Conservation (phyloP, 495 filamentous ascomycete genomes). For the Neurospora hispaniola region DNA sequence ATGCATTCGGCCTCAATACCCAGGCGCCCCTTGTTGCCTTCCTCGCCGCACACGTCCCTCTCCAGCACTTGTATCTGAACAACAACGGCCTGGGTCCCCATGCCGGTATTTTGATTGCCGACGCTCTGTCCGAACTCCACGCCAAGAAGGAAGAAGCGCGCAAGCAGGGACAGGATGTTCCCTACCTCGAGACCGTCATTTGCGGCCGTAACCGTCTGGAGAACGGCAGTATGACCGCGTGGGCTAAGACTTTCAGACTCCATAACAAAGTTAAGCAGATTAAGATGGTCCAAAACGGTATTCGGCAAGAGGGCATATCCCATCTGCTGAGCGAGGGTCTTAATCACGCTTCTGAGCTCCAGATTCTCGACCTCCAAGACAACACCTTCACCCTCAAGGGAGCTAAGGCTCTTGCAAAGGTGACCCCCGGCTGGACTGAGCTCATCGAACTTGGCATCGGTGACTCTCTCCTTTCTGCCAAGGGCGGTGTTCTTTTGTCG, state of each 20-base stretch:
- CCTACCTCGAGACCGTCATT: conserved; percentile 82
- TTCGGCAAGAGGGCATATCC: conserved; percentile 83
- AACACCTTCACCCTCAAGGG: conserved; percentile 88
- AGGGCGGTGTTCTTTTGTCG: conserved; percentile 65
- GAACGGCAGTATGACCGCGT: conserved; percentile 89
- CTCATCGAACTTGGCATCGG: conserved; percentile 79
- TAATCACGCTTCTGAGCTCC: conserved; percentile 48
- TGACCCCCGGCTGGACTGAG: conserved; percentile 60
- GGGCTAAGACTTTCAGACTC: conserved; percentile 75
- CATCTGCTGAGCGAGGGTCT: conserved; percentile 68
- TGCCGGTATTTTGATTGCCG: conserved; percentile 76
- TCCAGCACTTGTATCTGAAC: conserved; percentile 87
- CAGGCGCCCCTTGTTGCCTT: conserved; percentile 76
- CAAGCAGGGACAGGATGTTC: conserved; percentile 53
- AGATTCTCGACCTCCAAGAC: conserved; percentile 84
- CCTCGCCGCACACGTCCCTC: conserved; percentile 70
- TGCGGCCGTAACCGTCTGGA: conserved; percentile 94
- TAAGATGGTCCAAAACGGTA: conserved; percentile 98
- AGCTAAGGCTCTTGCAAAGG: conserved; percentile 65
- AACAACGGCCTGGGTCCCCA: conserved; percentile 96
- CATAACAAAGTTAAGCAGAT: conserved; percentile 71
- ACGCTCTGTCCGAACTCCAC: conserved; percentile 66
- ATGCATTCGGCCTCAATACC: conserved; percentile 92
- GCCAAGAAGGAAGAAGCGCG: conserved; percentile 67
- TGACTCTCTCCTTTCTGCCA: conserved; percentile 74